Percentiles rank a stretch among this genome's conserved stretches.
Conservation (phyloP, 768 basidiomycete species). For the Lactarius psammicola region DNA sequence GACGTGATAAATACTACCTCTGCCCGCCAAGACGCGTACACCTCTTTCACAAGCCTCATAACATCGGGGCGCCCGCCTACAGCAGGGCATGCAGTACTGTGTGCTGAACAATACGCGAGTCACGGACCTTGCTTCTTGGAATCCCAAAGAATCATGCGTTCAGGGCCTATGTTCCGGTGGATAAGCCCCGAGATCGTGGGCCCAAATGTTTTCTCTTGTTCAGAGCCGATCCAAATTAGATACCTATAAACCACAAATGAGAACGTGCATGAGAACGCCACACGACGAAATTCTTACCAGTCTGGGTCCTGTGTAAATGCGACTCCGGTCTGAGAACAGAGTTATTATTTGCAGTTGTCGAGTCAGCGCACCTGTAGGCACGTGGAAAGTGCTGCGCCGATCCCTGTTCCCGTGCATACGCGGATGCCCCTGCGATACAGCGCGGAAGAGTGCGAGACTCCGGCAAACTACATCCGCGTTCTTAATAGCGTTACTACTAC, state of each 20-base stretch:
- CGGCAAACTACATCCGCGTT: slow-evolving; percentile 56
- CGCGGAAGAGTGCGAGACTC: slow-evolving; percentile 75
- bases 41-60: slow-evolving; percentile 72
- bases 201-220: slow-evolving; percentile 83
- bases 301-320: slow-evolving; percentile 63
- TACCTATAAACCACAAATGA: slow-evolving; percentile 47
- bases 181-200: slow-evolving; percentile 76
- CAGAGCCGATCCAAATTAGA: slow-evolving; percentile 82
- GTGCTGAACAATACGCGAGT: background rate
- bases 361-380: slow-evolving; percentile 25
- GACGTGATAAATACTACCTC: slow-evolving; percentile 85
- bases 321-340: background rate
- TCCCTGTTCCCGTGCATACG: slow-evolving; percentile 79
- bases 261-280: slow-evolving; percentile 4
- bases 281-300: slow-evolving; percentile 49
- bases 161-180: slow-evolving; percentile 65
- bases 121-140: slow-evolving; percentile 50
- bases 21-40: slow-evolving; percentile 65
- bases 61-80: slow-evolving; percentile 69
- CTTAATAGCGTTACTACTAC: slow-evolving; percentile 8
- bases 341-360: background rate
- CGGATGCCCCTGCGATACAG: slow-evolving; percentile 80
- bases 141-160: slow-evolving; percentile 76
- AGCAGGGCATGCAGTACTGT: background rate
- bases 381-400: slow-evolving; percentile 76